Conservation (phyloP, 2,329 filamentous ascomycete genomes). For the Cercospora nicotianae region DNA sequence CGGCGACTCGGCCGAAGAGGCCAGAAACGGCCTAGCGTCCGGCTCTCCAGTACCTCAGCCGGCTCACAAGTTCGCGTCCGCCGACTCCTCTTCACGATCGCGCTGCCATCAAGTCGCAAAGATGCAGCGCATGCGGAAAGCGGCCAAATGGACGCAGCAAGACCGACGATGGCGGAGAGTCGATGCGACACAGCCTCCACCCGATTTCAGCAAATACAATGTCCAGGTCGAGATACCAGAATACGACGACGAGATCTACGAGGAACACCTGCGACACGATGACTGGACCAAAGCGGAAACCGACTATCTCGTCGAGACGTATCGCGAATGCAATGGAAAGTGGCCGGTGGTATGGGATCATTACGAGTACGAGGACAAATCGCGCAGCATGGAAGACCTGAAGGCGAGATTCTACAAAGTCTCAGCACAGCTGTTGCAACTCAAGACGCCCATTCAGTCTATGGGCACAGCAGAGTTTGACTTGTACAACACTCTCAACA, state of each 20-base stretch:
- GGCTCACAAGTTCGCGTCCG: neutral
- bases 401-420: constrained; percentile 90
- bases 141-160: constrained; percentile 21
- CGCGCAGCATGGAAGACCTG: constrained; percentile 79
- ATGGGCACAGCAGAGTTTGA: constrained; percentile 87
- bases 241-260: constrained; percentile 87
- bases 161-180: constrained; percentile 19
- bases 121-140: constrained; percentile 21
- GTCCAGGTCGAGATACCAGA: constrained; percentile 73
- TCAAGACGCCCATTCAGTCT: constrained; percentile 75
- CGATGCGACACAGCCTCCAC: constrained; percentile 9
- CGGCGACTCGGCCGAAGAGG: neutral
- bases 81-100: neutral
- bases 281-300: constrained; percentile 92
- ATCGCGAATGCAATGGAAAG: constrained; percentile 76
- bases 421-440: constrained; percentile 76
- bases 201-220: constrained; percentile 79
- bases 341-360: constrained; percentile 93
- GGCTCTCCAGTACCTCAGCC: neutral
- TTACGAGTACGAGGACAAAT: constrained; percentile 52
- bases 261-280: constrained; percentile 60
- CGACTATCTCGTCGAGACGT: constrained; percentile 79
- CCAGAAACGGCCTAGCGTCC: neutral
- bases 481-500: constrained; percentile 79
- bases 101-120: constrained; percentile 2